Evolutionary conservation across 305 asterid genomes (phyloP), one percentile per base, ranked within the genome.

Genomic region (Rubia occidens): DNA sequence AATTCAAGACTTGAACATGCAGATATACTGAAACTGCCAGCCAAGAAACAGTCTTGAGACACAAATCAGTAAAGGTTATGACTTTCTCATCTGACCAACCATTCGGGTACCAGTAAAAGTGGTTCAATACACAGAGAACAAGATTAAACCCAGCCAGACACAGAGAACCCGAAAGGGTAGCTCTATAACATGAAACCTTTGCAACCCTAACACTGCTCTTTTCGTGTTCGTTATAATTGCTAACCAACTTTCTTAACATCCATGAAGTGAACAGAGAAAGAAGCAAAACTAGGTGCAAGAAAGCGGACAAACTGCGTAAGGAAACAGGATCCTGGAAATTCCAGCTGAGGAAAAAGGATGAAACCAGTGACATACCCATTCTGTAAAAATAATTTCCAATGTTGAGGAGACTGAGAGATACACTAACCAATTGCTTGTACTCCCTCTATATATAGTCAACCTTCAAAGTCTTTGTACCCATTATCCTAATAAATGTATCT

Each of bases 81-180:
- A 85, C 76, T 71, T 90, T 87, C 86, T 88, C 95, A 64, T 92
- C 90, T 29, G 88, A 79, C 91, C 91, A 92, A 63, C 93, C 92
- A 73, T 53, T 86, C 74, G 68, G 75, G 74, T 80, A 82, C 95
- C 95, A 89, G 70, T 75, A 84, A 43, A 89, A 88, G 53, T 78
- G 72, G 82, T 70, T 65, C 68, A 85, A 72, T 10, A 89, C 67
- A 78, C 88, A 82, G 3, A 88, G 71, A 60, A 72, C 74, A 56
- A 91, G 77, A 79, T 84, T 81, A 60, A 87, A 79, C 17, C 72
- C 60, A 10, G 85, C 81, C 67, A 91, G 71, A 53, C 80, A 66
- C 74, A 86, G 65, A 58, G 83, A 86, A 21, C 84, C 82, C 72
- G 76, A 71, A 71, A 83, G 70, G 35, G 81, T 72, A 0, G 81